Evolutionary conservation across 2,329 filamentous ascomycete genomes (phyloP), one percentile per base, ranked within the genome.

Genomic region (Arthroderma sp.): DNA sequence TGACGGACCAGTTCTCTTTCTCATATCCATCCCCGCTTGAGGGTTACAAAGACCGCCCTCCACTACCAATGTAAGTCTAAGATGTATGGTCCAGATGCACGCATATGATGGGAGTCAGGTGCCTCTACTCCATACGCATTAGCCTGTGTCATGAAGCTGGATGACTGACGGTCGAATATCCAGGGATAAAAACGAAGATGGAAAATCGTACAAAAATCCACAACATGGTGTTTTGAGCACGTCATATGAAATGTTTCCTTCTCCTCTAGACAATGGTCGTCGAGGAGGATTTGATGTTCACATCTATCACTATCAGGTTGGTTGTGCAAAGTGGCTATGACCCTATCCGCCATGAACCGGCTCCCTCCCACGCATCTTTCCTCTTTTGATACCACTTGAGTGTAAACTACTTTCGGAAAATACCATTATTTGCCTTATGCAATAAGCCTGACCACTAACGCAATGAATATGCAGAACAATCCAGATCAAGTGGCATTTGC

Each of bases 251-350:
- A 63, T 67, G 32, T 94, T 94, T 54, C 63, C 73, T 0, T 70
- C 74, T 2, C 83, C 85, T 0, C 67, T 93, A 30, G 70, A 77
- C 38, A 83, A 81, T 47, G 78, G 73, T 2, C 61, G 57, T 1
- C 72, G 77, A 4, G 84, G 83, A 33, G 87, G 80, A 7, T 94
- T 94, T 52, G 87, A 94, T 58, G 65, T 93, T 10, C 87, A 94
- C 62, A 80, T 94, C 54, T 94, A 94, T 65, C 85, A 86, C 62
- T 76, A 80, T 50, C 76, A 80, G 52, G 65, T 68, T 47, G 44
- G 50, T 46, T 39, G 41, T 29, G 46, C 47, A 7, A 32, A 48
- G 42, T 45, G 43, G 43, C 46, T 28, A 43, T 38, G 41, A 44
- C 32, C 39, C 38, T 29, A 29, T 9, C 8, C 15, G n/a, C 9